A percentile compares a stretch with the other conserved stretches of the same genome.
phyloP scores from a whole-genome alignment of 257 asterid genomes.

The Pogostemon cablin region DNA sequence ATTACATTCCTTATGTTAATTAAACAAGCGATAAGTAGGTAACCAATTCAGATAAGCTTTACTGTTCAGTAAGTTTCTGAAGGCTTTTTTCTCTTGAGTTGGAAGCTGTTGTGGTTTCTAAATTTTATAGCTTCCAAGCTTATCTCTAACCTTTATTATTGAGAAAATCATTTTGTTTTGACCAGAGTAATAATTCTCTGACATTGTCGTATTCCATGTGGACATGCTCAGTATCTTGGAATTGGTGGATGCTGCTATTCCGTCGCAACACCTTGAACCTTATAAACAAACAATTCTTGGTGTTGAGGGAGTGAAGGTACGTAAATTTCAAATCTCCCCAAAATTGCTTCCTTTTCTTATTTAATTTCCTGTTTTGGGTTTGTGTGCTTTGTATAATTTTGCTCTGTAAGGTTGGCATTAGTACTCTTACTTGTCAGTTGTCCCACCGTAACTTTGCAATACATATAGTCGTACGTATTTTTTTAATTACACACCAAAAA shows the following conservation, averaged over 20 bases:
- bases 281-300: constrained; percentile 70
- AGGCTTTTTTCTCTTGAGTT: constrained; percentile 21
- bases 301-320: constrained; percentile 94
- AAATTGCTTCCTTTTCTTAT: constrained; percentile 15
- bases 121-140: background rate
- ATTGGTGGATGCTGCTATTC: constrained; percentile 98
- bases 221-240: constrained; percentile 67
- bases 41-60: background rate
- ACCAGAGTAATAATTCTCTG: constrained; percentile 21
- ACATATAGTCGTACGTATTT: background rate
- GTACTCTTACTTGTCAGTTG: background rate
- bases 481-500: too few relatives aligned
- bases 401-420: background rate
- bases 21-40: background rate
- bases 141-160: background rate
- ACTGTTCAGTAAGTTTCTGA: constrained; percentile 8
- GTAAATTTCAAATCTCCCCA: constrained; percentile 32
- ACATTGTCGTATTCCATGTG: constrained; percentile 33
- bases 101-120: background rate
- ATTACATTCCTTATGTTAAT: background rate
- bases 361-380: background rate
- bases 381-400: background rate
- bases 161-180: background rate
- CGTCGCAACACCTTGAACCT: constrained; percentile 67
- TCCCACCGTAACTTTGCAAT: background rate